Percentiles rank a stretch among this genome's conserved stretches.
phyloP scores from a whole-genome alignment of 139 green algal genomes.

The Chlamydomonas sp. region DNA sequence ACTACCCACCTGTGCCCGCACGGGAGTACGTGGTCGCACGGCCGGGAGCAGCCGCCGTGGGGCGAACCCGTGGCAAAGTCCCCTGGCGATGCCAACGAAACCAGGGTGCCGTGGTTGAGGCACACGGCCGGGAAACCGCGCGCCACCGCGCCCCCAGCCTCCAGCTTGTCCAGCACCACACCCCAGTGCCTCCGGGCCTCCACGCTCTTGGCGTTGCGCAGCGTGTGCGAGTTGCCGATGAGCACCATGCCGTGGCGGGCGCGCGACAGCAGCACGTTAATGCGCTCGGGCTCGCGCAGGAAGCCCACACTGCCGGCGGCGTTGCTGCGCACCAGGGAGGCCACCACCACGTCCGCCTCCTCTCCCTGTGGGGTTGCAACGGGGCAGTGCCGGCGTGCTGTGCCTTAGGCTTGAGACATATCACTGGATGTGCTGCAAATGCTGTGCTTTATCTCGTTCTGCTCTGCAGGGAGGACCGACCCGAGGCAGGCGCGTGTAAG shows the following conservation, averaged over 20 bases:
- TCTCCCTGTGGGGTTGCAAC: constrained; percentile 89
- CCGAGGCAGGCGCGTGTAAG: too few relatives aligned
- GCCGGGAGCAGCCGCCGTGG: constrained; percentile 67
- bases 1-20: constrained; percentile 61
- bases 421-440: too few relatives aligned
- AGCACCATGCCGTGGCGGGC: constrained; percentile 79
- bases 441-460: too few relatives aligned
- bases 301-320: constrained; percentile 75
- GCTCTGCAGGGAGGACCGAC: too few relatives aligned
- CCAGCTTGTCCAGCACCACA: constrained; percentile 46
- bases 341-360: constrained; percentile 76
- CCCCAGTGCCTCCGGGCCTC: constrained; percentile 49
- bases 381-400: too few relatives aligned
- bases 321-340: constrained; percentile 80
- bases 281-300: constrained; percentile 72
- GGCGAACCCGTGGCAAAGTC: constrained; percentile 50
- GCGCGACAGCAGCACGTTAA: constrained; percentile 86
- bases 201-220: constrained; percentile 47
- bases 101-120: constrained; percentile 49
- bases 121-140: constrained; percentile 61
- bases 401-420: too few relatives aligned
- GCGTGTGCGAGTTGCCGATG: constrained; percentile 66
- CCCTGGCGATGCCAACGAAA: constrained; percentile 13
- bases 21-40: constrained; percentile 53
- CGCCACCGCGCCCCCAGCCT: constrained; percentile 14